Base-by-base conservation (phyloP, 495 filamentous ascomycete species). In the Geoglossum glabrum region DNA sequence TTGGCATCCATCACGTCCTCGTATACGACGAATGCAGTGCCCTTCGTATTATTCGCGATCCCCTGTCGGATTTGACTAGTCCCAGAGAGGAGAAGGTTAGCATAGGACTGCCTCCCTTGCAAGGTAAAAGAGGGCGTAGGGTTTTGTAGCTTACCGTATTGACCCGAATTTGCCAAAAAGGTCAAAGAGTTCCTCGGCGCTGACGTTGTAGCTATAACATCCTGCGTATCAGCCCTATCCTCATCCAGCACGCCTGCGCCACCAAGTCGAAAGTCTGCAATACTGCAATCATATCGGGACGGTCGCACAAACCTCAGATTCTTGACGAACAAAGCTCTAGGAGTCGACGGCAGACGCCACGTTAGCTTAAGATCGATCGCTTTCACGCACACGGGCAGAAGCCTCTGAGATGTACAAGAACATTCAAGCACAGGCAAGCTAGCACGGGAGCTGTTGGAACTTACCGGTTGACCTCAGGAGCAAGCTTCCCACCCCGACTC, bases 1-100 rank as follows among this genome's bases (percentile, higher is more conserved):
- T 98, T 98, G 61, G 92, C 90, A 77, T 98, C 92, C 81, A 95
- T 88, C 27, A 96, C 93, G 74, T 98, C 93, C 70, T 97, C 93
- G 75, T 93, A 98, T 68, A 98, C 92, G 52, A 98, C 93, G 73
- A 94, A 98, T 65, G 88, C 90, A 28, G 92, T 98, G 65, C 92
- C 92, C 70, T 97, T 98, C 62, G 92, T 95, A 68, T 93, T 93
- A 72, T 81, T 89, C 60, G 90, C 87, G 65, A 95, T 97, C 64
- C 92, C 92, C 73, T 96, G 90, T 67, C 92, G 90, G 66, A 98
- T 92, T 85, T 97, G 92, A 61, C 92, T 97, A 64, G 25, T 27
- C 19, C 36, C 25, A 17, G 43, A 58, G 33, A 52, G 21, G 40
- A 36, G 52, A 15, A 50, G 51, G 54, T 56, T 25, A 38, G 54